phyloP scores from a whole-genome alignment of 306 rosid genomes.

The Sicyos baderoa region DNA sequence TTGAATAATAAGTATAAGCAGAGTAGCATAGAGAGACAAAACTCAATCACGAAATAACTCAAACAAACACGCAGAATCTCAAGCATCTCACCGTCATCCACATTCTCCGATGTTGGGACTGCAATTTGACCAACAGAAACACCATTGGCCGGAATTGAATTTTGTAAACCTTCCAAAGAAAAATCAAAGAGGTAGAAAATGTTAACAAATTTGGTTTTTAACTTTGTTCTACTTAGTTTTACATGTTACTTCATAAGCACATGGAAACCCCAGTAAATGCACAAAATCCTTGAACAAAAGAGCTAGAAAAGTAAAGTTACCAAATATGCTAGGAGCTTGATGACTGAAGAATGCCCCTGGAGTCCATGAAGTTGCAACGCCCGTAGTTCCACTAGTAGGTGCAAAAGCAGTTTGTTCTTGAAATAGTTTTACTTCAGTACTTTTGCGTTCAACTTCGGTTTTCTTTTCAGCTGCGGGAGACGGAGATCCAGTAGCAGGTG shows the following conservation, averaged over 20 bases:
- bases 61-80: conserved; percentile 12
- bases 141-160: conserved; percentile 16
- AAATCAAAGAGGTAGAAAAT: background rate
- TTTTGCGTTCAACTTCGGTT: conserved; percentile 33
- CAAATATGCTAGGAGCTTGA: conserved; percentile 38
- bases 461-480: conserved; percentile 34
- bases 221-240: background rate
- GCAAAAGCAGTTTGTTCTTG: conserved; percentile 40
- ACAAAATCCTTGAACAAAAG: background rate
- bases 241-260: background rate
- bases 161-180: conserved; percentile 13
- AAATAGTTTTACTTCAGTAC: conserved; percentile 33
- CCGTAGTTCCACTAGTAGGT: conserved; percentile 36
- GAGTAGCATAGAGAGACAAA: background rate
- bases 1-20: background rate
- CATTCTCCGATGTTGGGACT: conserved; percentile 44
- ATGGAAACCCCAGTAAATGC: background rate
- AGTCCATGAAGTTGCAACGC: conserved; percentile 43
- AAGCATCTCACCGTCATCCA: conserved; percentile 56
- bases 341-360: conserved; percentile 39
- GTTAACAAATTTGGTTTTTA: background rate
- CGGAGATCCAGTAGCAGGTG: conserved; percentile 28
- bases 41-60: background rate
- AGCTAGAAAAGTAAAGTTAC: conserved; percentile 33
- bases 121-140: conserved; percentile 52